phyloP scores from a whole-genome alignment of 768 basidiomycete genomes.

The Cystobasidium tubakii region DNA sequence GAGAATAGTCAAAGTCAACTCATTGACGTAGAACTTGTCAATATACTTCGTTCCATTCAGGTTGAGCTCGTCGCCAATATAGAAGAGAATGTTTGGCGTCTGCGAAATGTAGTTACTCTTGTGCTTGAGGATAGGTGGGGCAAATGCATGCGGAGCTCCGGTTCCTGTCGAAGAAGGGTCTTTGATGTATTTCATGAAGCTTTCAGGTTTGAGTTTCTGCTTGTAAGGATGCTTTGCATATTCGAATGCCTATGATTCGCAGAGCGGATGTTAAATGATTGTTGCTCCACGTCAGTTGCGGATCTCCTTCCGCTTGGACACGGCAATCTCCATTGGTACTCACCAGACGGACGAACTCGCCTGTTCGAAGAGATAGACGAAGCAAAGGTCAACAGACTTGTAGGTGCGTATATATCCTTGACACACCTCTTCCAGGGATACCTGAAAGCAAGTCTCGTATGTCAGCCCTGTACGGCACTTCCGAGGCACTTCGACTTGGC shows the following conservation, averaged over 20 bases:
- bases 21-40: constrained; percentile 33
- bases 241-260: constrained; percentile 21
- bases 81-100: constrained; percentile 45
- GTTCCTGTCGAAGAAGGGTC: constrained; percentile 1
- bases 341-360: constrained; percentile 33
- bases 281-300: no score
- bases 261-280: not conserved
- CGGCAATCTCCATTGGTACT: not conserved
- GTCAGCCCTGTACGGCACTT: constrained; percentile 24
- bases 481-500: not conserved
- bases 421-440: constrained; percentile 32
- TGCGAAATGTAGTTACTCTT: constrained; percentile 40
- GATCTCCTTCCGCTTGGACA: not conserved
- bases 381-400: not conserved
- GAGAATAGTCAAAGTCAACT: constrained; percentile 39
- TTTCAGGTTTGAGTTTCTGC: constrained; percentile 26
- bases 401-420: not conserved
- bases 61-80: constrained; percentile 39
- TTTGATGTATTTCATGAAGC: constrained; percentile 18
- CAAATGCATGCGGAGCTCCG: constrained; percentile 47
- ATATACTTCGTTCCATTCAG: constrained; percentile 7
- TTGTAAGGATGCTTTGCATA: constrained; percentile 28
- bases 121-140: constrained; percentile 52
- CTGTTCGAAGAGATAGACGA: not conserved
- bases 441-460: constrained; percentile 7